Conservation (phyloP, 306 rosid genomes). For the Luffa acutangula region DNA sequence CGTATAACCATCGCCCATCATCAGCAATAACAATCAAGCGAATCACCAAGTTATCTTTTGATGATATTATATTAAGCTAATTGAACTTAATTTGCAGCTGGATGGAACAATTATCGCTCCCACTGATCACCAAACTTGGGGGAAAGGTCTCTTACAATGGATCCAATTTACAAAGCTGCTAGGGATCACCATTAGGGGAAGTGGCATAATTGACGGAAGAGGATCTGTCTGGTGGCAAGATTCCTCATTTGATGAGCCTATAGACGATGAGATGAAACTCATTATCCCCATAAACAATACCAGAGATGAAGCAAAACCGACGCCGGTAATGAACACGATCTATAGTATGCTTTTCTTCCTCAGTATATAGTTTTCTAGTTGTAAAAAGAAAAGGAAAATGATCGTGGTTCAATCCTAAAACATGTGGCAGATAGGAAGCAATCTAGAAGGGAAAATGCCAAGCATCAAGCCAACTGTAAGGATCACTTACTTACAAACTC, state of each 20-base stretch:
- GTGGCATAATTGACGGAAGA: constrained; percentile 82
- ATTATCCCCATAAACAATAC: constrained; percentile 58
- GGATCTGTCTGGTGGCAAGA: constrained; percentile 97
- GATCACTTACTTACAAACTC: neutral
- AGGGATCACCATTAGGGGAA: constrained; percentile 78
- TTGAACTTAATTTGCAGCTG: constrained; percentile 29
- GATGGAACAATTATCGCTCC: constrained; percentile 92
- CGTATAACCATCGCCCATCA: neutral
- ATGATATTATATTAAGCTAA: neutral
- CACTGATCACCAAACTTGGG: constrained; percentile 57
- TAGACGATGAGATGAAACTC: constrained; percentile 66
- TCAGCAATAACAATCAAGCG: neutral
- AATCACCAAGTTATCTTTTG: neutral
- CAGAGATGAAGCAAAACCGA: constrained; percentile 25
- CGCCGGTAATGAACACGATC: constrained; percentile 38
- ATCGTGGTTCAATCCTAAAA: neutral
- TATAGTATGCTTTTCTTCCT: neutral
- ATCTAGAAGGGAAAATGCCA: constrained; percentile 63
- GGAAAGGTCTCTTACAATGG: constrained; percentile 71
- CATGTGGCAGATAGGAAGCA: constrained; percentile 39
- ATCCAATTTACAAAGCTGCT: constrained; percentile 62
- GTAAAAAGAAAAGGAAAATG: neutral
- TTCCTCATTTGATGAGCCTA: constrained; percentile 46
- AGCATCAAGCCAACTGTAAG: constrained; percentile 90
- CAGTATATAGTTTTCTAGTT: neutral